phyloP scores from a whole-genome alignment of 768 basidiomycete genomes.

The Boletus subparvulus region DNA sequence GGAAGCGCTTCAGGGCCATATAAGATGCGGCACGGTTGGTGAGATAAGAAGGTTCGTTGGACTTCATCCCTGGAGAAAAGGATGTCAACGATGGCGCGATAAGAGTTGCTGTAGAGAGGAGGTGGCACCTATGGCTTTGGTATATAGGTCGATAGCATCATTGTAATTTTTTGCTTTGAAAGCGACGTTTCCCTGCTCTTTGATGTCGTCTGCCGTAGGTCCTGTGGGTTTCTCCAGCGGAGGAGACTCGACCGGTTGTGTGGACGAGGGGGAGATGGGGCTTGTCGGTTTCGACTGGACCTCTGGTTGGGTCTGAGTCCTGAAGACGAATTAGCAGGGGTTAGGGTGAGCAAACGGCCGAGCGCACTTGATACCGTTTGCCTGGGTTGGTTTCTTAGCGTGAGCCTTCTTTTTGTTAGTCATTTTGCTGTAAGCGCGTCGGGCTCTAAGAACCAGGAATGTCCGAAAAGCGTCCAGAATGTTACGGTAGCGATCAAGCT shows the following conservation, averaged over 20 bases:
- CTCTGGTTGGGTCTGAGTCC: constrained; percentile 16
- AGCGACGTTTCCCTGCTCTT: constrained; percentile 73
- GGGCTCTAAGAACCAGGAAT: neutral
- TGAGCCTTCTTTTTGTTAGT: constrained; percentile 33
- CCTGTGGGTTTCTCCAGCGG: constrained; percentile 31
- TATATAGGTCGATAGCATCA: constrained; percentile 73
- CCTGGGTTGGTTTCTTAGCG: constrained; percentile 29
- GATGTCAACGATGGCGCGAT: constrained; percentile 6
- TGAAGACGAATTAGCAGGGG: constrained; percentile 9
- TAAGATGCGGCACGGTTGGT: constrained; percentile 87
- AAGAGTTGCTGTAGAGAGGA: constrained; percentile 21
- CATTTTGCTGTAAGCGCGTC: constrained; percentile 18
- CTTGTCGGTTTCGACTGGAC: constrained; percentile 11
- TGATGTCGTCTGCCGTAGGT: constrained; percentile 50
- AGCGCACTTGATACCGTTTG: constrained; percentile 27
- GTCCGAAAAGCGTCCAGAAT: constrained; percentile 12
- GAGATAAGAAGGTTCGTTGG: constrained; percentile 69
- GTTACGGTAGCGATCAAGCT: neutral
- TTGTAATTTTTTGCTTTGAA: constrained; percentile 67
- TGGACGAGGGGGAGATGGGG: constrained; percentile 18
- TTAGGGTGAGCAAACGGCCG: neutral
- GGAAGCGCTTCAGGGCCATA: constrained; percentile 79
- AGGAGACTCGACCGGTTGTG: constrained; percentile 10
- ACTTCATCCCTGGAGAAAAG: constrained; percentile 48
- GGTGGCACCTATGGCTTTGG: constrained; percentile 65